A percentile compares a stretch with the other conserved stretches of the same genome.
Evolutionary conservation across 169 alveolate genomes (phyloP).

Genomic region (Eimeria brunetti): DNA sequence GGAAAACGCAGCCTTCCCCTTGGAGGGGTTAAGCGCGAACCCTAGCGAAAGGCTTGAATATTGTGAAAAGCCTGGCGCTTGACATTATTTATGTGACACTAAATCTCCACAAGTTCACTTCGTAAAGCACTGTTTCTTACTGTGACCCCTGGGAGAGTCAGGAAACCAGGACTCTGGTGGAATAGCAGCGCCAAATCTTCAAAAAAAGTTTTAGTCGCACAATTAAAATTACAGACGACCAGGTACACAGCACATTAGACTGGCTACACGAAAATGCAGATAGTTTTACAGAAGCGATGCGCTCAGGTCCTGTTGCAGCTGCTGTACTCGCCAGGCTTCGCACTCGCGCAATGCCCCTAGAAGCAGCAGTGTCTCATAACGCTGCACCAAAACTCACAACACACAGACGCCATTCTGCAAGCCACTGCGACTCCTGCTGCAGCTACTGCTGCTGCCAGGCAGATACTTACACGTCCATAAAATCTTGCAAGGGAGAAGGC

Average conservation of each 20-base stretch:
- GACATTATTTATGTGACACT: background rate
- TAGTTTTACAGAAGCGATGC: background rate
- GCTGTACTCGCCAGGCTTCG: slow-evolving; percentile 42
- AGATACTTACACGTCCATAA: slow-evolving; percentile 10
- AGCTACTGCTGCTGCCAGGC: background rate
- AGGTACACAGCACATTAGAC: background rate
- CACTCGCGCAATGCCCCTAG: slow-evolving; percentile 19
- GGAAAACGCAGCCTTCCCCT: background rate
- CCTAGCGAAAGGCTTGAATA: background rate
- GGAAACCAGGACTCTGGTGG: background rate
- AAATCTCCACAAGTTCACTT: background rate
- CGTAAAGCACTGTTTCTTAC: background rate
- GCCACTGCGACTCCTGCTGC: background rate
- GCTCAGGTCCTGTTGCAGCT: slow-evolving; percentile 45
- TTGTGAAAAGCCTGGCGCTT: background rate
- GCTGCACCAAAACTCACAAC: slow-evolving; percentile 33
- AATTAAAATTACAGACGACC: background rate
- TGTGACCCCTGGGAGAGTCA: background rate
- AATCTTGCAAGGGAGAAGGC: slow-evolving; percentile 54
- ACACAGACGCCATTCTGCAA: background rate
- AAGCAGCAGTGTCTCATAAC: slow-evolving; percentile 24
- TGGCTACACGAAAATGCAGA: background rate
- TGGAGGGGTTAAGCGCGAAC: too few relatives aligned
- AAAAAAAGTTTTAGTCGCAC: background rate
- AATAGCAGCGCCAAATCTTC: background rate